Evolutionary conservation across 2,329 filamentous ascomycete species (phyloP).

Genomic region (Elsinoe arachidis): DNA sequence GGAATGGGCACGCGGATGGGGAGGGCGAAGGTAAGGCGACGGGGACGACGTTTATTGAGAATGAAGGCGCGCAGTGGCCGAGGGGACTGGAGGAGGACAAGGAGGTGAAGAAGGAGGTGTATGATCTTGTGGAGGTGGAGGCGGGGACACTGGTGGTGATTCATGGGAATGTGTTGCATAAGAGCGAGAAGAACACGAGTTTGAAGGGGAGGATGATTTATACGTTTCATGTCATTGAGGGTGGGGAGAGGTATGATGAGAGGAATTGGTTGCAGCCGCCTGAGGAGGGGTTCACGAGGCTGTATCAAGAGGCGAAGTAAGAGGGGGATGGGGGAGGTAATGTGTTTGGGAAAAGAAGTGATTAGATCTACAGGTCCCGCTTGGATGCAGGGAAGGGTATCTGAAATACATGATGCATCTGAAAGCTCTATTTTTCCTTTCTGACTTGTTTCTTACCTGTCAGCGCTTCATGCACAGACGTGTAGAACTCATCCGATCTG

Average conservation of each 20-base stretch:
- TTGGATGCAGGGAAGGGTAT: not conserved
- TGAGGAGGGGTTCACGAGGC: slow-evolving; percentile 55
- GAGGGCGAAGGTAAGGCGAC: slow-evolving; percentile 40
- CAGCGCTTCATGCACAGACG: not conserved
- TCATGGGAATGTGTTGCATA: slow-evolving; percentile 90
- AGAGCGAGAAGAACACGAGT: slow-evolving; percentile 88
- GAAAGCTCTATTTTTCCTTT: not conserved
- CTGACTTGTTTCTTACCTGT: not conserved
- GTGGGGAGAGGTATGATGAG: slow-evolving; percentile 67
- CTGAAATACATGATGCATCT: not conserved
- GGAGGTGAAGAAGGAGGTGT: slow-evolving; percentile 45
- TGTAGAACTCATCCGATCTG: not conserved
- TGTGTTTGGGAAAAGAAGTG: not conserved
- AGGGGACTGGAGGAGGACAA: slow-evolving; percentile 33
- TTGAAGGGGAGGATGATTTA: slow-evolving; percentile 86
- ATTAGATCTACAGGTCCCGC: not conserved
- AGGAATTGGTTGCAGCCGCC: slow-evolving; percentile 92
- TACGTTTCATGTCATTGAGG: slow-evolving; percentile 95
- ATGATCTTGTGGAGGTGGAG: slow-evolving; percentile 78
- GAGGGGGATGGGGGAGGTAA: not conserved
- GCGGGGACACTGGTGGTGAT: slow-evolving; percentile 87
- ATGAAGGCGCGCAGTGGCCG: slow-evolving; percentile 50
- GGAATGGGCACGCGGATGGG: slow-evolving; percentile 16
- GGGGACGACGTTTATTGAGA: slow-evolving; percentile 48
- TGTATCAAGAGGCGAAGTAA: slow-evolving; percentile 16